Conservation (phyloP, 805 yeast species). For the Metschnikowia proteae region DNA sequence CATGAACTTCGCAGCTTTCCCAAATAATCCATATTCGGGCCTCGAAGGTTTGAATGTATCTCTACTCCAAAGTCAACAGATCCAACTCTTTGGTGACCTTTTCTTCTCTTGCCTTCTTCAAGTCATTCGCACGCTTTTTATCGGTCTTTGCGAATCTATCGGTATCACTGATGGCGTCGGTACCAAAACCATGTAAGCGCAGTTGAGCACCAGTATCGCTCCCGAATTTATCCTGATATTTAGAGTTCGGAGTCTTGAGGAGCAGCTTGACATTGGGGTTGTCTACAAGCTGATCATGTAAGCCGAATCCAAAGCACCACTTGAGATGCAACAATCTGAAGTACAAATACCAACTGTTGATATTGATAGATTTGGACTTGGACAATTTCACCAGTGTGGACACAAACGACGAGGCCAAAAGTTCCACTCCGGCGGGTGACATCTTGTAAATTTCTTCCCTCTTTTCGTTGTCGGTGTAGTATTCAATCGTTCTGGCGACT, state of each 20-base stretch:
- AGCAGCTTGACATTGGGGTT: conserved; percentile 33
- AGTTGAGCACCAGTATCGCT: conserved; percentile 5
- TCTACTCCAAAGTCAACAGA: not conserved
- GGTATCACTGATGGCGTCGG: conserved; percentile 14
- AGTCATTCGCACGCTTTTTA: conserved; percentile 32
- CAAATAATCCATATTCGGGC: too few relatives aligned
- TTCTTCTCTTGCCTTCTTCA: conserved; percentile 35
- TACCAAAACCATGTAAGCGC: conserved; percentile 9
- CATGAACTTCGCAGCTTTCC: too few relatives aligned
- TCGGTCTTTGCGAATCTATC: conserved; percentile 21
- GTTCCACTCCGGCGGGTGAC: conserved; percentile 34
- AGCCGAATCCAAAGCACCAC: conserved; percentile 51
- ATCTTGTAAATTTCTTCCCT: conserved; percentile 35
- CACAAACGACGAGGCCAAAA: conserved; percentile 28
- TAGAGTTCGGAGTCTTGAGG: conserved; percentile 32
- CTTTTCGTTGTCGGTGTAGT: conserved; percentile 32
- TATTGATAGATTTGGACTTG: conserved; percentile 43
- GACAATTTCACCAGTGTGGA: conserved; percentile 40
- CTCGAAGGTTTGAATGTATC: conserved; percentile 6
- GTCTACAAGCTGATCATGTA: conserved; percentile 45
- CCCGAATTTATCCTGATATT: conserved; percentile 16
- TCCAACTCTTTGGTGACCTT: conserved; percentile 33
- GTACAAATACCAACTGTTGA: conserved; percentile 50
- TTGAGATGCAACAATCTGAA: conserved; percentile 46
- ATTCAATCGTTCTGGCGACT: conserved; percentile 46